Evolutionary conservation across 2,329 filamentous ascomycete species (phyloP), one percentile per base, ranked within the genome.

Genomic region (Ophiosphaerella narmari): DNA sequence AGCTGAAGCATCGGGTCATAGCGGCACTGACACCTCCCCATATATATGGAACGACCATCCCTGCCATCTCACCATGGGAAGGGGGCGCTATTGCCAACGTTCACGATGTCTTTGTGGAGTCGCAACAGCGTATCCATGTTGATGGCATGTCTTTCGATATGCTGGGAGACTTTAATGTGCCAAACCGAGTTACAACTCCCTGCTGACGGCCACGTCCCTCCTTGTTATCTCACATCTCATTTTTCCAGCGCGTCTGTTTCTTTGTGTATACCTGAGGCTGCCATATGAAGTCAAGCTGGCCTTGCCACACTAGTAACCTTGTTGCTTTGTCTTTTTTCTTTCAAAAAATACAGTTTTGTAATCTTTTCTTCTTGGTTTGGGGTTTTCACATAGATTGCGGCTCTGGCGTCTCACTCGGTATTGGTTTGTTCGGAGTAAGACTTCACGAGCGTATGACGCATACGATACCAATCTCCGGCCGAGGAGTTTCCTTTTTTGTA

Each of bases 101-200:
- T 1, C 65, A 72, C 43, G 60, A 72, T 40, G 59, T 71, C 1
- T 58, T 64, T 31, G 54, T 71, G 14, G 66, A 73, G 37, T 65
- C 66, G 16, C 66, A 70, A 24, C 66, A 70, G 3, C 53, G 67
- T 11, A 63, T 73, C 12, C 55, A 60, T 9, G 64, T 72, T 21
- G 69, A 73, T 37, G 70, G 70, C 40, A 62, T 72, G 60, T 66
- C 67, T 0, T 72, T 73, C 39, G 70, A 73, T 43, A 67, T 73
- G 59, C 40, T 70, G 5, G 50, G 60, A 39, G 64, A 70, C 47
- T 62, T 71, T 12, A 50, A 58, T 14, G 53, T 62, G 38, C 59
- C 68, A 1, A 60, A 54, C 12, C 46, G 55, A 41, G 46, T 65
- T 6, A 53, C 50, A 13, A 72, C 68, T 35, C 66, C 67, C 7